Conservation (phyloP, 176 grass and related monocot species). For the Lolium rigidum region DNA sequence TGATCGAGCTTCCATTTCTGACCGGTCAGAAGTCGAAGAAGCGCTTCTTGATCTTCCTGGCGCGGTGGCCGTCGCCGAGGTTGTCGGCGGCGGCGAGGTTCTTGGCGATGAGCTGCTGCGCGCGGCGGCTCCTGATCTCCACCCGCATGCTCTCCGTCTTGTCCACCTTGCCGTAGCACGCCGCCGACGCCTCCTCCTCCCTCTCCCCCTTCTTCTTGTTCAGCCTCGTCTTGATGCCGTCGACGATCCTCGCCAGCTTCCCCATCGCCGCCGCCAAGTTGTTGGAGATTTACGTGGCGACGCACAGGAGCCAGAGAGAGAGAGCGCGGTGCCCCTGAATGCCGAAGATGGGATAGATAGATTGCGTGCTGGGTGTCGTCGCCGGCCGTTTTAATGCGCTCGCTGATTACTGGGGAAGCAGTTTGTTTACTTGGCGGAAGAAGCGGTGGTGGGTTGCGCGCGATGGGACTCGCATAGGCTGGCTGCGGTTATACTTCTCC, state of each 20-base stretch:
- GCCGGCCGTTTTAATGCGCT: constrained; percentile 22
- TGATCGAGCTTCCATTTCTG: neutral
- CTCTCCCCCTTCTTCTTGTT: constrained; percentile 42
- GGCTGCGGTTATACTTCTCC: neutral
- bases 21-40: constrained; percentile 47
- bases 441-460: neutral
- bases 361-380: neutral
- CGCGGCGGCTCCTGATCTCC: constrained; percentile 76
- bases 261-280: constrained; percentile 47
- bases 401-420: constrained; percentile 23
- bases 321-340: neutral
- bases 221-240: constrained; percentile 74
- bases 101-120: constrained; percentile 80
- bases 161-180: constrained; percentile 67
- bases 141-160: constrained; percentile 92
- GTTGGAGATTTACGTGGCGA: neutral
- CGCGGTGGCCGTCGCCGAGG: constrained; percentile 12
- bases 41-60: constrained; percentile 44
- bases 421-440: constrained; percentile 14
- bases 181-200: neutral
- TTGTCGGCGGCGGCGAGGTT: constrained; percentile 69
- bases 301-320: too few relatives aligned
- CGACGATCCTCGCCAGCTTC: constrained; percentile 69
- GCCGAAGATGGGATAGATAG: neutral
- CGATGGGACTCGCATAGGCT: neutral